Evolutionary conservation across 768 basidiomycete species (phyloP).

Genomic region (Mycena venus): DNA sequence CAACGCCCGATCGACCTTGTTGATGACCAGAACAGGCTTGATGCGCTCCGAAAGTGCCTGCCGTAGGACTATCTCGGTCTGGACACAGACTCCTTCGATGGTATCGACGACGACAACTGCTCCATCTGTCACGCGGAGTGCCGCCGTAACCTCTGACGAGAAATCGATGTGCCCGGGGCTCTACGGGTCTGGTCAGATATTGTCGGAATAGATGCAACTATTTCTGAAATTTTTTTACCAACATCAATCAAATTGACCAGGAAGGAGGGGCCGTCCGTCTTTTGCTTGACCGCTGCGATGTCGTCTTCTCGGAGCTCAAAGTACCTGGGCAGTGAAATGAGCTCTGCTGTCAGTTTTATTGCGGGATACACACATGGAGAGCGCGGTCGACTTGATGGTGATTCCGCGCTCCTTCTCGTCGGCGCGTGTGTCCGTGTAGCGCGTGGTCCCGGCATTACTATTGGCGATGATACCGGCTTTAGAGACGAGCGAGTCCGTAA

Average conservation of each 20-base stretch:
- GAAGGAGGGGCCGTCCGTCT: constrained; percentile 94
- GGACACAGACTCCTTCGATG: constrained; percentile 99
- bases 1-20: constrained; percentile 99
- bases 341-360: neutral
- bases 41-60: constrained; percentile 98
- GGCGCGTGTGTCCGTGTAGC: constrained; percentile 96
- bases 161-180: constrained; percentile 99
- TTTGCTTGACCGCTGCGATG: constrained; percentile 86
- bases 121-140: constrained; percentile 99
- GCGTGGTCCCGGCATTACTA: constrained; percentile 94
- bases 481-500: constrained; percentile 98
- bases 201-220: too few species aligned
- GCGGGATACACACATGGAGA: constrained; percentile 62
- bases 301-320: constrained; percentile 96
- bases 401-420: constrained; percentile 99
- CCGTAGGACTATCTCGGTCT: constrained; percentile 98
- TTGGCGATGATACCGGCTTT: constrained; percentile 99
- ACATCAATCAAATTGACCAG: constrained; percentile 99
- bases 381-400: constrained; percentile 99
- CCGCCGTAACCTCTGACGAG: constrained; percentile 99
- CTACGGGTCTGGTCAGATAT: constrained; percentile 1
- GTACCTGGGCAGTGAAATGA: constrained; percentile 72
- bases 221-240: neutral
- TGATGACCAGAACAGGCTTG: constrained; percentile 99
- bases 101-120: constrained; percentile 99